These are phyloP conservation scores for Syzygium aromaticum DNA, from an alignment of 345 rosid genomes.

Conservation along the genomic window DNA sequence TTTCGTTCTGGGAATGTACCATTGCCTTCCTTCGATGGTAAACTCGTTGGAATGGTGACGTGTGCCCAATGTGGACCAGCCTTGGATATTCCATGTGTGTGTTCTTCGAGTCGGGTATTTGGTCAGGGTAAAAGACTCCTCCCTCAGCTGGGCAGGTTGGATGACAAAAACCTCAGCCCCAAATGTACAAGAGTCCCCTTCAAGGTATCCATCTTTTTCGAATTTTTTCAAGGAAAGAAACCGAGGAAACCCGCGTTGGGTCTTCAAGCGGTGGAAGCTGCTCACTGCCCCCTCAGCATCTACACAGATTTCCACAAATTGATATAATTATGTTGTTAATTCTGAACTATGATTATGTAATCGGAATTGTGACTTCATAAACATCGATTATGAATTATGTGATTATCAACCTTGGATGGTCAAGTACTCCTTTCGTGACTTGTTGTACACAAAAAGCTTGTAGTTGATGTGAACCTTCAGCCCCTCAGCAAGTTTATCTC, in stretches of 20 bases:
- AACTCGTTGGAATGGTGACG: not conserved
- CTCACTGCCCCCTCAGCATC: not conserved
- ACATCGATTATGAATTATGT: not conserved
- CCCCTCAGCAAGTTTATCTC: not conserved
- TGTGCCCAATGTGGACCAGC: not conserved
- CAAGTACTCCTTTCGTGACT: not conserved
- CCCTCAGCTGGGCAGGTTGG: not conserved
- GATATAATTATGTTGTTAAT: not conserved
- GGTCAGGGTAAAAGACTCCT: not conserved
- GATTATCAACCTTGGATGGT: not conserved
- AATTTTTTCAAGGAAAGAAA: not conserved
- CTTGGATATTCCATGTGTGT: not conserved
- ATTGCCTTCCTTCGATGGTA: not conserved
- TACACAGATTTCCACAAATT: not conserved
- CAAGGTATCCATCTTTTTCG: not conserved
- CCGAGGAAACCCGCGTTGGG: not conserved
- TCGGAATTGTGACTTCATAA: not conserved
- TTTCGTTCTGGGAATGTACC: not conserved
- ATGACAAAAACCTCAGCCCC: slow-evolving; percentile 8
- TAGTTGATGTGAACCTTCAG: slow-evolving; percentile 1
- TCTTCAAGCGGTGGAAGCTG: not conserved
- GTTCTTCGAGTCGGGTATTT: not conserved
- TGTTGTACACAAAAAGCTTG: slow-evolving; percentile 3
- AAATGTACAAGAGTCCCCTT: not conserved
- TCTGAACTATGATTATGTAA: not conserved